These are phyloP conservation scores for Pseudonitzschia pungens DNA, from an alignment of 108 stramenopile genomes.

Conservation along the genomic window DNA sequence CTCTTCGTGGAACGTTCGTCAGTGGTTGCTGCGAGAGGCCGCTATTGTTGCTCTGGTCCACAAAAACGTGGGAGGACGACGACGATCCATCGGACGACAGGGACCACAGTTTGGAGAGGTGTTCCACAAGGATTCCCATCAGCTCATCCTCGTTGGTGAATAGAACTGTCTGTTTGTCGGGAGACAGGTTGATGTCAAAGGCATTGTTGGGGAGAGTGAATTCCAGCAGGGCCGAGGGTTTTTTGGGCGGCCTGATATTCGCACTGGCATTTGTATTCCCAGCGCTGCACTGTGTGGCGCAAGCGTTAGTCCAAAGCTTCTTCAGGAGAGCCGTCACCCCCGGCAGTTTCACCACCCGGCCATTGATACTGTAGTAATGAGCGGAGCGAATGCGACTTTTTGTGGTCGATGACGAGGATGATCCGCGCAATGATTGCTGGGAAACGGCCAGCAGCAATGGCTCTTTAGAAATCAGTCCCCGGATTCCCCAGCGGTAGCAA, in stretches of 20 bases:
- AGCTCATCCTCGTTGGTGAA: slow-evolving; percentile 75
- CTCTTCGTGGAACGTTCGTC: neutral
- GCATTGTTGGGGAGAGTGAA: slow-evolving; percentile 76
- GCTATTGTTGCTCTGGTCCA: slow-evolving; percentile 1
- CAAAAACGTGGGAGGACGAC: no score
- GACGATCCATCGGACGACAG: slow-evolving; percentile 38
- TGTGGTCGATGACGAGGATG: slow-evolving; percentile 27
- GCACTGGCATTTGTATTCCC: no score
- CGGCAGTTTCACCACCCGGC: slow-evolving; percentile 94
- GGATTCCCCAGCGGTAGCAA: slow-evolving; percentile 45
- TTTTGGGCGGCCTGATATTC: slow-evolving; percentile 42
- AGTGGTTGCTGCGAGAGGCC: neutral
- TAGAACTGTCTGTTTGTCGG: slow-evolving; percentile 95
- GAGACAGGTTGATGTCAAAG: slow-evolving; percentile 95
- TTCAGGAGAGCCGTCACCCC: slow-evolving; percentile 59
- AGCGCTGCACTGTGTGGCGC: slow-evolving; percentile 35
- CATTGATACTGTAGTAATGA: slow-evolving; percentile 93
- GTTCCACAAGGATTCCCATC: slow-evolving; percentile 43
- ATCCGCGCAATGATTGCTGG: slow-evolving; percentile 19
- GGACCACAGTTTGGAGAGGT: slow-evolving; percentile 50
- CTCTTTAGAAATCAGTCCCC: slow-evolving; percentile 82
- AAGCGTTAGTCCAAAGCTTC: slow-evolving; percentile 81
- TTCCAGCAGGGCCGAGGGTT: slow-evolving; percentile 87
- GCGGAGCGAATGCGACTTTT: slow-evolving; percentile 17
- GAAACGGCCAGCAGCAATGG: slow-evolving; percentile 46